A percentile compares a stretch with the other conserved stretches of the same genome.
Evolutionary conservation across 352 stramenopile species (phyloP).

Genomic region (Thraustochytrium sp.): DNA sequence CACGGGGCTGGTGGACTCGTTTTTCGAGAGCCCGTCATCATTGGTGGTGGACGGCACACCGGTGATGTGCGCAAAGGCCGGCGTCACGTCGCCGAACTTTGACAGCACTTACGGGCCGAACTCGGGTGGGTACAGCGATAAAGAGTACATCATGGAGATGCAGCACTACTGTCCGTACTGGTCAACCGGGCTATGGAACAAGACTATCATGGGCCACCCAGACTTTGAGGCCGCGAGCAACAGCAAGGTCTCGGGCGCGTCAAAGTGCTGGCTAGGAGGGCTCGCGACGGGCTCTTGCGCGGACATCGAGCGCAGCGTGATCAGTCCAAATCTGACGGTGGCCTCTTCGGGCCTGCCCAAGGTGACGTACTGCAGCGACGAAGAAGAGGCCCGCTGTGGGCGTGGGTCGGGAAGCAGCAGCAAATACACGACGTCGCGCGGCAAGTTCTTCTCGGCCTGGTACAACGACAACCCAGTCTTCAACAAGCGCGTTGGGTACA

Average conservation of each 20-base stretch:
- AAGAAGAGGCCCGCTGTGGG: neutral
- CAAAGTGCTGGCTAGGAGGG: neutral
- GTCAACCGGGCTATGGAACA: neutral
- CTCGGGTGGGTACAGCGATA: neutral
- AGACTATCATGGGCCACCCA: slow-evolving; percentile 19
- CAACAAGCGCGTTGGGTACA: slow-evolving; percentile 39
- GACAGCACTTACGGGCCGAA: too few species aligned
- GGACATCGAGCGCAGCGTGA: neutral
- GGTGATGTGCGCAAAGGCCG: too few species aligned
- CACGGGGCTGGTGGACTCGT: neutral
- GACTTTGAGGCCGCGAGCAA: slow-evolving; percentile 22
- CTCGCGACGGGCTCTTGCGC: neutral
- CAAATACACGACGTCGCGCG: neutral
- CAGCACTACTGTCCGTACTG: slow-evolving; percentile 33
- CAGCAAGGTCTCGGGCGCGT: neutral
- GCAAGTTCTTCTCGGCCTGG: slow-evolving; percentile 39
- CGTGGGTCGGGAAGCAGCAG: neutral
- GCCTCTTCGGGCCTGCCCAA: neutral
- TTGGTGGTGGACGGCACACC: too few species aligned
- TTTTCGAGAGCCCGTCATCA: too few species aligned
- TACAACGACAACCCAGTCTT: slow-evolving; percentile 43
- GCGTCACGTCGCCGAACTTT: too few species aligned
- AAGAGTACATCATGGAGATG: neutral
- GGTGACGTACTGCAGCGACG: neutral
- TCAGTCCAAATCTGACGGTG: neutral